These are phyloP conservation scores for Mycosarcoma mackinlayi DNA, from an alignment of 1,284 basidiomycete genomes.

Conservation along the genomic window DNA sequence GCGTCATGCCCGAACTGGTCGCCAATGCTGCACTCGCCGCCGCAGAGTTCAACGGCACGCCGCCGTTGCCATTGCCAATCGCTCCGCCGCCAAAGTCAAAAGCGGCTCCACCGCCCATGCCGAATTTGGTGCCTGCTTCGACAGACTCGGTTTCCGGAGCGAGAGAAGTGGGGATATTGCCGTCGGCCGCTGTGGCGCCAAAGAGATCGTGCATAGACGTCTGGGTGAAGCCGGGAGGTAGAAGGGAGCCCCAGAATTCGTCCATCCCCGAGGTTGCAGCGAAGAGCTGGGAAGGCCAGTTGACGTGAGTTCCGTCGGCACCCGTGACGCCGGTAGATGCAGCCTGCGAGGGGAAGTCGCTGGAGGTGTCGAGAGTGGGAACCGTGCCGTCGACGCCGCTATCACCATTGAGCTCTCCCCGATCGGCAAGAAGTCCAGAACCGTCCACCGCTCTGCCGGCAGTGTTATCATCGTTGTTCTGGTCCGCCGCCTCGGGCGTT, in stretches of 20 bases:
- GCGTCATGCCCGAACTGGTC: constrained; percentile 33
- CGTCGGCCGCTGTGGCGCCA: constrained; percentile 22
- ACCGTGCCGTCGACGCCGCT: background rate
- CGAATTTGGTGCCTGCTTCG: constrained; percentile 39
- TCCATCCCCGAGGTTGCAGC: constrained; percentile 45
- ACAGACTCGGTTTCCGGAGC: constrained; percentile 14
- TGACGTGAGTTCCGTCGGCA: constrained; percentile 22
- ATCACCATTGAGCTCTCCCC: background rate
- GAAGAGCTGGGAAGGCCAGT: constrained; percentile 35
- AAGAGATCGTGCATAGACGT: constrained; percentile 49
- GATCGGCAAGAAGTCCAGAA: no score
- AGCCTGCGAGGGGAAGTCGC: no score
- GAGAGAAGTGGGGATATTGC: background rate
- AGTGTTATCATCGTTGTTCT: constrained; percentile 1
- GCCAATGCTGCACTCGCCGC: constrained; percentile 32
- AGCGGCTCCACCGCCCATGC: constrained; percentile 47
- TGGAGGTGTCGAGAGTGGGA: no score
- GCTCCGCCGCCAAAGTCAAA: constrained; percentile 53
- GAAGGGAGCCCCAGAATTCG: constrained; percentile 57
- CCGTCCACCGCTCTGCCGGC: background rate
- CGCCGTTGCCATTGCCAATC: constrained; percentile 47
- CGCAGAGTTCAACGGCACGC: constrained; percentile 35
- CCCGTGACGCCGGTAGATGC: constrained; percentile 1
- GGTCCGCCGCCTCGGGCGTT: constrained; percentile 28
- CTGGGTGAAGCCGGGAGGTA: constrained; percentile 56